phyloP scores from a whole-genome alignment of 1,284 basidiomycete genomes.

The Ceratobasidium sp. region DNA sequence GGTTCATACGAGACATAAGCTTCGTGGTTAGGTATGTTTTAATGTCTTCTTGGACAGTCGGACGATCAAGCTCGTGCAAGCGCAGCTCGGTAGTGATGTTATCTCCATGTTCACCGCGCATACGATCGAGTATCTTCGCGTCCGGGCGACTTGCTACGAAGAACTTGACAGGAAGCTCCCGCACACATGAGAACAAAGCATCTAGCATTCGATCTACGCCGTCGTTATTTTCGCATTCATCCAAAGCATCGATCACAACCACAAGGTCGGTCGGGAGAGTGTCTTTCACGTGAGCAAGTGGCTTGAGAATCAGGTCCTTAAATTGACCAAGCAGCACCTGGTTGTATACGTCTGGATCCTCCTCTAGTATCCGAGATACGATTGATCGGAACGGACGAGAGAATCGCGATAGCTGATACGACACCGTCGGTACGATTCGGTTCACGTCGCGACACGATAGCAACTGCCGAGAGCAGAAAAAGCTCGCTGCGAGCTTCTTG shows the following conservation, averaged over 20 bases:
- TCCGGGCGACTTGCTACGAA: not conserved
- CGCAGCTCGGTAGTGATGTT: not conserved
- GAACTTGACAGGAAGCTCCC: not conserved
- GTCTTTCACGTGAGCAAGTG: not conserved
- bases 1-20: not conserved
- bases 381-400: not conserved
- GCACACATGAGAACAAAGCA: not conserved
- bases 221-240: not conserved
- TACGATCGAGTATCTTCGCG: not conserved
- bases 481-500: not conserved
- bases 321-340: not conserved
- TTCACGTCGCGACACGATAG: not conserved
- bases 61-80: slow-evolving; percentile 8
- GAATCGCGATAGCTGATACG: not conserved
- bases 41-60: not conserved
- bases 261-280: not conserved
- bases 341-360: not conserved
- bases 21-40: not conserved
- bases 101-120: not conserved
- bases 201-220: not conserved
- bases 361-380: not conserved
- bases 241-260: not conserved
- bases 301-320: not conserved
- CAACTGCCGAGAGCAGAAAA: not conserved
- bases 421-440: not conserved